Evolutionary conservation across 208 protist genomes (phyloP).

Genomic region (Zelonia costaricensis): DNA sequence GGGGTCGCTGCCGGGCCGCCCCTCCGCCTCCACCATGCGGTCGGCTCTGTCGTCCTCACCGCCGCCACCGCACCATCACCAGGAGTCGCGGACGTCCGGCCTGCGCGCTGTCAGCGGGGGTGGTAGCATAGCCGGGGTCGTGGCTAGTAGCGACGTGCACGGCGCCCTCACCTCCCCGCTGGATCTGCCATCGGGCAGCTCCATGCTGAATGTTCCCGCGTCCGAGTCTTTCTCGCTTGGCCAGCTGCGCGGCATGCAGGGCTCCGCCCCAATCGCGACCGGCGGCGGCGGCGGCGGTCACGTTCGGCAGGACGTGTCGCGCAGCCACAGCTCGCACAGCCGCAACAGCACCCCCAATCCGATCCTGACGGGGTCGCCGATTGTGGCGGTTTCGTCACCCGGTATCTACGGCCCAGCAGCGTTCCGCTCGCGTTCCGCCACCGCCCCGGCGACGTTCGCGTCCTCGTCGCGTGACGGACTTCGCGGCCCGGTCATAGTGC

Average conservation of each 20-base stretch:
- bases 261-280: too few species aligned
- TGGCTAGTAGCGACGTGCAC: not conserved
- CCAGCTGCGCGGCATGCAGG: too few species aligned
- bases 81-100: too few species aligned
- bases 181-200: not conserved
- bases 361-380: too few species aligned
- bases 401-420: too few species aligned
- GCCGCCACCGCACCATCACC: too few species aligned
- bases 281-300: not conserved
- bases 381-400: too few species aligned
- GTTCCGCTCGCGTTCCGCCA: too few species aligned
- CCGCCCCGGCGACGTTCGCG: not conserved
- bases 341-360: not conserved
- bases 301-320: conserved; percentile 2
- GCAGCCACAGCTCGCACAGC: conserved; percentile 1
- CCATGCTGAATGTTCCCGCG: not conserved
- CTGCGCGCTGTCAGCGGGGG: too few species aligned
- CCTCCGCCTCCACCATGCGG: conserved; percentile 1
- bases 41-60: not conserved
- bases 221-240: too few species aligned
- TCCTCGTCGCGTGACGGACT: not conserved
- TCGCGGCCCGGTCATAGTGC: too few species aligned
- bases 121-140: too few species aligned
- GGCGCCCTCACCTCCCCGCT: not conserved
- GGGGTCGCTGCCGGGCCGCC: conserved; percentile 3